phyloP scores from a whole-genome alignment of 2,329 filamentous ascomycete species.

The Thelonectria blattea region DNA sequence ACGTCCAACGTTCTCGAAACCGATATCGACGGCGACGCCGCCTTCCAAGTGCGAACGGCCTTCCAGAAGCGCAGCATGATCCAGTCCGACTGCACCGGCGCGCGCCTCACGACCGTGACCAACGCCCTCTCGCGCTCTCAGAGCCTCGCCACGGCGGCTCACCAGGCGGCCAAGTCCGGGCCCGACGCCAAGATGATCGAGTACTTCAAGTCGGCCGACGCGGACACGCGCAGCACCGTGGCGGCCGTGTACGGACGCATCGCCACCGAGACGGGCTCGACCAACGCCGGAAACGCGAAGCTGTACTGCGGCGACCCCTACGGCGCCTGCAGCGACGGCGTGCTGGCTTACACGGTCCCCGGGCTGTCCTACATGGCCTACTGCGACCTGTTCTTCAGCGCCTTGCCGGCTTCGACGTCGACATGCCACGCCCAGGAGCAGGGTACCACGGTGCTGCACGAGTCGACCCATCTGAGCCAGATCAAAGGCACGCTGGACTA shows the following conservation, averaged over 20 bases:
- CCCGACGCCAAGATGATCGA: slow-evolving; percentile 57
- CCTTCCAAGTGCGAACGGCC: slow-evolving; percentile 55
- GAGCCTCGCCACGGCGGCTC: slow-evolving; percentile 58
- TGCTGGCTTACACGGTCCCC: slow-evolving; percentile 68
- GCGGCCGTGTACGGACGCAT: slow-evolving; percentile 58
- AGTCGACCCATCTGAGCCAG: slow-evolving; percentile 67
- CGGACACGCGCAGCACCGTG: slow-evolving; percentile 54
- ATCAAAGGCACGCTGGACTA: slow-evolving; percentile 64
- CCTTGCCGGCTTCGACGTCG: slow-evolving; percentile 54
- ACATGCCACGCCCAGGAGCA: slow-evolving; percentile 70
- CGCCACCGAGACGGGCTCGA: slow-evolving; percentile 60
- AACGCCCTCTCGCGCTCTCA: slow-evolving; percentile 62
- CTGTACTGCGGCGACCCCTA: slow-evolving; percentile 67
- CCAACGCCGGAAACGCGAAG: slow-evolving; percentile 52
- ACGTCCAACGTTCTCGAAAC: slow-evolving; percentile 64
- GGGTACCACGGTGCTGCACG: slow-evolving; percentile 69
- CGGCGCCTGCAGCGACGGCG: slow-evolving; percentile 54
- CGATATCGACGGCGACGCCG: slow-evolving; percentile 61
- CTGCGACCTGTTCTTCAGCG: slow-evolving; percentile 65
- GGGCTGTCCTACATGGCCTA: slow-evolving; percentile 62
- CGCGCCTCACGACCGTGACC: slow-evolving; percentile 50
- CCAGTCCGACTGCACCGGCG: slow-evolving; percentile 60
- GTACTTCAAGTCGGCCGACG: slow-evolving; percentile 67
- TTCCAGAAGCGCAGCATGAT: slow-evolving; percentile 60
- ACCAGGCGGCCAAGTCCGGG: slow-evolving; percentile 56